Percentiles rank a stretch among this genome's conserved stretches.
Conservation (phyloP, 208 protist genomes). For the Hexamita inflata region DNA sequence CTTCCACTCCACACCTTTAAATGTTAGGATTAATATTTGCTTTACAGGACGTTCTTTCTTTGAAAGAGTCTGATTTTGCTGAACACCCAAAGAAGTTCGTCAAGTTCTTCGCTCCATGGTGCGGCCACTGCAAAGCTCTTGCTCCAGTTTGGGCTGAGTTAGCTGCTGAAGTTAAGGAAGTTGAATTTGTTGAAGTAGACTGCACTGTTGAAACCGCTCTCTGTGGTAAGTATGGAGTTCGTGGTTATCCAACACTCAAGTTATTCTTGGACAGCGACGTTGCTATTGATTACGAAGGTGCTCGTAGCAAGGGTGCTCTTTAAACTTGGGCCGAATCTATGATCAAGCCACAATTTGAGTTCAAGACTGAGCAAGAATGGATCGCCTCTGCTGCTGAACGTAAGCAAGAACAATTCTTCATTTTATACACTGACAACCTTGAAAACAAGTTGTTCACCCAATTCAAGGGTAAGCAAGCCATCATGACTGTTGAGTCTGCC, state of each 20-base stretch:
- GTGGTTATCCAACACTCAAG: constrained; percentile 24
- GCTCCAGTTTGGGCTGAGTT: constrained; percentile 19
- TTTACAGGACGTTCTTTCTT: background rate
- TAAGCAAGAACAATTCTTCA: no score
- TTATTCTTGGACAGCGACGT: background rate
- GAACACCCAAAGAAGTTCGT: background rate
- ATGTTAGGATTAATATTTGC: no score
- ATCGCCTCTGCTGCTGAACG: no score
- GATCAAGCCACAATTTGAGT: no score
- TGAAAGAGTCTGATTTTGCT: background rate
- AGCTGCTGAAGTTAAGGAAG: background rate
- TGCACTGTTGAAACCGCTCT: constrained; percentile 20
- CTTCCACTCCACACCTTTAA: no score
- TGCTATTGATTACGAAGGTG: background rate
- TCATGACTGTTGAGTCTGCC: no score
- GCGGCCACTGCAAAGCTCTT: constrained; percentile 33
- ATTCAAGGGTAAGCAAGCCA: no score
- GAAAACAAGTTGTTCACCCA: no score
- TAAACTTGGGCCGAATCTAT: no score
- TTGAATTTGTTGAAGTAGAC: constrained; percentile 30
- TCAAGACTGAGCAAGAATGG: no score
- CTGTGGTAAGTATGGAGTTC: constrained; percentile 8
- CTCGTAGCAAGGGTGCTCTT: no score
- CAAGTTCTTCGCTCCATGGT: constrained; percentile 36
- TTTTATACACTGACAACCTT: no score